Conservation (phyloP, 2,329 filamentous ascomycete genomes). For the Aspergillus neotritici region DNA sequence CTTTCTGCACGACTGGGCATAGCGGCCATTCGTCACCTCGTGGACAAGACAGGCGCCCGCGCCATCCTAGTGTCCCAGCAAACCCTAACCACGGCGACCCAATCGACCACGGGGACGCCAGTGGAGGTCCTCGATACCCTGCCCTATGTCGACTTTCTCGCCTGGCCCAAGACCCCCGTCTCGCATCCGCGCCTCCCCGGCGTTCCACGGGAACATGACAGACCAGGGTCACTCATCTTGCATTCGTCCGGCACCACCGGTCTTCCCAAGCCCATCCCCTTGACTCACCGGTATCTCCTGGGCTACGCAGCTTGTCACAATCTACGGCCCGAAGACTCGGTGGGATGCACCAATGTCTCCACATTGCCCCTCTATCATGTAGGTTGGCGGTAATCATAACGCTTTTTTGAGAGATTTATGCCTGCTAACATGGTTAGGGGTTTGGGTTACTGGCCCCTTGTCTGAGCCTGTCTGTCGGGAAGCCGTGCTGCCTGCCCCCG, state of each 20-base stretch:
- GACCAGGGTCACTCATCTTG: background rate
- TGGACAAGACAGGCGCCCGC: background rate
- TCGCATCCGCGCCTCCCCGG: background rate
- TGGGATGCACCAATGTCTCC: background rate
- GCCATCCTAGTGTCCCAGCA: constrained; percentile 2
- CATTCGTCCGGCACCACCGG: constrained; percentile 6
- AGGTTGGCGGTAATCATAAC: too few species aligned
- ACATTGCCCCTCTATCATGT: constrained; percentile 3
- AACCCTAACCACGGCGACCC: background rate
- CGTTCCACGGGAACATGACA: background rate
- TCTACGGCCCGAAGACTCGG: background rate
- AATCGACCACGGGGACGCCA: background rate
- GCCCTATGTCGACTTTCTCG: background rate
- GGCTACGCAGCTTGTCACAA: background rate
- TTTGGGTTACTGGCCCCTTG: constrained; percentile 1
- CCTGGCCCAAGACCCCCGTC: background rate
- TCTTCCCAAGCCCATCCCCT: constrained; percentile 4
- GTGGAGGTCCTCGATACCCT: too few species aligned
- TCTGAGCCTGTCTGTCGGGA: constrained; percentile 1
- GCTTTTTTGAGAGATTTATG: too few species aligned
- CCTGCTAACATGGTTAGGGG: background rate
- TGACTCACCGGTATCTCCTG: constrained; percentile 4
- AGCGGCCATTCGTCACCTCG: background rate
- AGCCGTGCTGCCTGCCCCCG: constrained; percentile 1
- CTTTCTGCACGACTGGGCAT: background rate